Base-by-base conservation (phyloP, 257 asterid species). In the Datura wrightii region DNA sequence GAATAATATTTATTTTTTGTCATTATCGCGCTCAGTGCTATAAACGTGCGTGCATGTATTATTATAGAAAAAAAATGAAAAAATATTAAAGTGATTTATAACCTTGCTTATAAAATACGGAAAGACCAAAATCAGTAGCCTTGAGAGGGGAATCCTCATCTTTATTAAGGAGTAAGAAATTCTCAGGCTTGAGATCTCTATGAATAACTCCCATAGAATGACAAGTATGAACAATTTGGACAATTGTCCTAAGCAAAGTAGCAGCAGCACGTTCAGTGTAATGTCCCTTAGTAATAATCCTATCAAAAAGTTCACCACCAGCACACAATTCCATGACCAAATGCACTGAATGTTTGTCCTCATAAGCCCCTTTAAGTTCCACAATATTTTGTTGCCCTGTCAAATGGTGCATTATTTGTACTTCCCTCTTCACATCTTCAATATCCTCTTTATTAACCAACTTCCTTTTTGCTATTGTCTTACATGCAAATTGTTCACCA, bases 171-270 rank as follows among this genome's bases (percentile, higher is more conserved):
- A 95, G 91, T 84, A 95, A 90, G 91, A 95, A 95, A 85, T 95
- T 94, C 87, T 95, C 99, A 0, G 99, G 99, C 89, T 95, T 94
- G 78, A 95, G 97, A 89, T 95, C 99, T 84, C 99, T 90, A 31
- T 95, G 99, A 59, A 94, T 95, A 4, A 95, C 98, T 39, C 99
- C 99, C 97, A 94, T 92, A 14, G 95, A 91, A 62, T 95, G 99
- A 53, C 98, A 94, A 1, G 98, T 95, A 66, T 95, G 98, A 37
- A 95, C 98, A 74, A 94, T 94, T 88, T 95, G 95, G 31, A 95
- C 97, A 46, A 95, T 94, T 1, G 99, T 95, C 86, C 99, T 86
- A 50, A 95, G 66, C 86, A 94, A 84, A 13, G 97, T 92, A 0
- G 99, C 98, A 0, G 98, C 99, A 1, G 97, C 99, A 0, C 97